A percentile compares a stretch with the other conserved stretches of the same genome.
These are phyloP conservation scores for fission yeast (Schizosaccharomyces pombe) DNA, from an alignment of 805 yeast genomes.

Conservation along the genomic window DNA sequence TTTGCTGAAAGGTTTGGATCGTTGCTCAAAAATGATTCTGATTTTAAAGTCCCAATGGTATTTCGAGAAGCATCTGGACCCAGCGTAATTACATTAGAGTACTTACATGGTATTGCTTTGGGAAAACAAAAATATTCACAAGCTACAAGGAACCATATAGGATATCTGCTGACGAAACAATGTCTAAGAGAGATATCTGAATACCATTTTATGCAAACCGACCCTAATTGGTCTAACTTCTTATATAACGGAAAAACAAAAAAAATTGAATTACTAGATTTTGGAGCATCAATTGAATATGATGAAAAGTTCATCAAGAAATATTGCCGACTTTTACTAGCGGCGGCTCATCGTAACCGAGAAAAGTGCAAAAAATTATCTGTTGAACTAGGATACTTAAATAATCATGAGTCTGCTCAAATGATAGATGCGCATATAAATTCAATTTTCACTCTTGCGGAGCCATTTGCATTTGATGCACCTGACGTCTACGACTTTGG, in stretches of 20 bases:
- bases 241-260: constrained; percentile 48
- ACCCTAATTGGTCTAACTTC: constrained; percentile 98
- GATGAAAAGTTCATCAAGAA: constrained; percentile 39
- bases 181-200: constrained; percentile 67
- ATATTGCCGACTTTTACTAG: constrained; percentile 49
- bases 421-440: constrained; percentile 88
- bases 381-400: constrained; percentile 56
- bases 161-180: constrained; percentile 63
- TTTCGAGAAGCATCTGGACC: constrained; percentile 54
- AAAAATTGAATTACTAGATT: constrained; percentile 69
- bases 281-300: constrained; percentile 82
- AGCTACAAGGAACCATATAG: constrained; percentile 22
- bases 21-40: constrained; percentile 33
- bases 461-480: constrained; percentile 49
- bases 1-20: constrained; percentile 45
- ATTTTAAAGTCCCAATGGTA: constrained; percentile 61
- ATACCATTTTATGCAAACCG: constrained; percentile 89
- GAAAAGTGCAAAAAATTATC: constrained; percentile 41
- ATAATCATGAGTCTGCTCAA: constrained; percentile 67
- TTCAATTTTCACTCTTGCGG: constrained; percentile 73
- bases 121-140: constrained; percentile 37
- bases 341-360: constrained; percentile 49
- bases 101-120: constrained; percentile 62
- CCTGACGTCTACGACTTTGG: constrained; percentile 41
- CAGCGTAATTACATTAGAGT: constrained; percentile 74